These are phyloP conservation scores for Cladorrhinum samala DNA, from an alignment of 495 filamentous ascomycete species.

Conservation along the genomic window DNA sequence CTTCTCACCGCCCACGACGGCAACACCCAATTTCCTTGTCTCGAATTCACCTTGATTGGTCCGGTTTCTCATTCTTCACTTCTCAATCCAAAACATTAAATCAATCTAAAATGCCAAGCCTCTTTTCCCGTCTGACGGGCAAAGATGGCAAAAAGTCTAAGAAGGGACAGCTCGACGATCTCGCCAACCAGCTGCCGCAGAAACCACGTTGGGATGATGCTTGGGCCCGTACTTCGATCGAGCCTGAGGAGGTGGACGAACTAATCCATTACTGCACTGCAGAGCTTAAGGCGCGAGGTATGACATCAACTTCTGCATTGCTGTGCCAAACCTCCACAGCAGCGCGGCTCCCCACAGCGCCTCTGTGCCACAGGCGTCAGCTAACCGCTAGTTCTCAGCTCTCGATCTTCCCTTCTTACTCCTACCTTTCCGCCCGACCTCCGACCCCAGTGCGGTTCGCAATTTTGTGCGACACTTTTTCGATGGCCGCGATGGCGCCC, in stretches of 20 bases:
- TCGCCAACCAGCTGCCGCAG: slow-evolving; percentile 45
- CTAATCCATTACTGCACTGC: slow-evolving; percentile 75
- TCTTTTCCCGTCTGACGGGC: slow-evolving; percentile 70
- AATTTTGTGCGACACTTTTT: slow-evolving; percentile 94
- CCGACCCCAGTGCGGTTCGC: slow-evolving; percentile 83
- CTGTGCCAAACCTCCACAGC: slow-evolving; percentile 12
- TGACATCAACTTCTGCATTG: slow-evolving; percentile 33
- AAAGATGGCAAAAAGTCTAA: slow-evolving; percentile 60
- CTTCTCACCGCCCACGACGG: slow-evolving; percentile 2
- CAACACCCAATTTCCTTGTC: slow-evolving; percentile 5
- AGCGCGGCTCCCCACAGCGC: slow-evolving; percentile 2
- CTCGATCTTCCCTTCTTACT: slow-evolving; percentile 89
- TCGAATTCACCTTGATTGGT: slow-evolving; percentile 13
- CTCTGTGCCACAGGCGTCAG: slow-evolving; percentile 17
- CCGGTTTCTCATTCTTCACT: slow-evolving; percentile 13
- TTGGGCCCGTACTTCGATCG: slow-evolving; percentile 78
- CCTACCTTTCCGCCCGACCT: slow-evolving; percentile 89
- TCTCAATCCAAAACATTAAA: slow-evolving; percentile 13
- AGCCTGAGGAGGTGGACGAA: slow-evolving; percentile 86
- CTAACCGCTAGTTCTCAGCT: slow-evolving; percentile 48
- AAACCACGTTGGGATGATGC: slow-evolving; percentile 86
- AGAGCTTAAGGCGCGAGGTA: slow-evolving; percentile 94
- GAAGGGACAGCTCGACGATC: slow-evolving; percentile 41
- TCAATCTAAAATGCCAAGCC: slow-evolving; percentile 45
- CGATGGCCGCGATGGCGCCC: slow-evolving; percentile 50